Evolutionary conservation across 306 rosid species (phyloP).

Genomic region (Cajanus cajan): DNA sequence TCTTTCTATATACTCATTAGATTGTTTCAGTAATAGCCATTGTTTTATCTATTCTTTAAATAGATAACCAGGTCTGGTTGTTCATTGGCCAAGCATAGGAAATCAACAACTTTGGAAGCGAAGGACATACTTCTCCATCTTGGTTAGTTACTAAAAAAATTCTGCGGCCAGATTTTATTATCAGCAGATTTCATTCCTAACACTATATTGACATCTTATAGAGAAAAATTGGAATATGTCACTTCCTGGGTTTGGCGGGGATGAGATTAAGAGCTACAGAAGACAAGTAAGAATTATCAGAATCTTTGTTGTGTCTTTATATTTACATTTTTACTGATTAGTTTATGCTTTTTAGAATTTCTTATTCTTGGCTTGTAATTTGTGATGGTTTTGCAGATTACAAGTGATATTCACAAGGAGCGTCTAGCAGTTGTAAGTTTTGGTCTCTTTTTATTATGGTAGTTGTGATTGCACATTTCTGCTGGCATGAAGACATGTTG

Average conservation of each 20-base stretch:
- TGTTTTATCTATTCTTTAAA: constrained; percentile 15
- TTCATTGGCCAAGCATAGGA: constrained; percentile 89
- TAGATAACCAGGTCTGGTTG: constrained; percentile 93
- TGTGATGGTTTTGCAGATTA: constrained; percentile 51
- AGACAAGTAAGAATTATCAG: constrained; percentile 55
- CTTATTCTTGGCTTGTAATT: constrained; percentile 24
- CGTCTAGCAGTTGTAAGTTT: constrained; percentile 82
- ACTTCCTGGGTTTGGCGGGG: constrained; percentile 93
- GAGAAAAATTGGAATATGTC: constrained; percentile 88
- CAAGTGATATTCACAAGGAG: constrained; percentile 86
- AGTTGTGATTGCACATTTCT: background rate
- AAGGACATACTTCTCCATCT: constrained; percentile 92
- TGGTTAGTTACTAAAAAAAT: constrained; percentile 55
- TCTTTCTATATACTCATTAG: background rate
- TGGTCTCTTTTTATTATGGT: constrained; percentile 6
- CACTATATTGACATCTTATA: constrained; percentile 32
- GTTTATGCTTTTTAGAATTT: background rate
- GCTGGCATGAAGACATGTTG: background rate
- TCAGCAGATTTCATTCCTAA: constrained; percentile 18
- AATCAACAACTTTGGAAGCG: constrained; percentile 79
- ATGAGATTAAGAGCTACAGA: constrained; percentile 82
- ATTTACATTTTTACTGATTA: background rate
- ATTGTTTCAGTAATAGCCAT: background rate
- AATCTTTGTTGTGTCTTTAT: constrained; percentile 23
- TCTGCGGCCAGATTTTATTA: background rate